A percentile compares a stretch with the other conserved stretches of the same genome.
phyloP scores from a whole-genome alignment of 2,329 filamentous ascomycete genomes.

The Sclerotinia trifoliorum region DNA sequence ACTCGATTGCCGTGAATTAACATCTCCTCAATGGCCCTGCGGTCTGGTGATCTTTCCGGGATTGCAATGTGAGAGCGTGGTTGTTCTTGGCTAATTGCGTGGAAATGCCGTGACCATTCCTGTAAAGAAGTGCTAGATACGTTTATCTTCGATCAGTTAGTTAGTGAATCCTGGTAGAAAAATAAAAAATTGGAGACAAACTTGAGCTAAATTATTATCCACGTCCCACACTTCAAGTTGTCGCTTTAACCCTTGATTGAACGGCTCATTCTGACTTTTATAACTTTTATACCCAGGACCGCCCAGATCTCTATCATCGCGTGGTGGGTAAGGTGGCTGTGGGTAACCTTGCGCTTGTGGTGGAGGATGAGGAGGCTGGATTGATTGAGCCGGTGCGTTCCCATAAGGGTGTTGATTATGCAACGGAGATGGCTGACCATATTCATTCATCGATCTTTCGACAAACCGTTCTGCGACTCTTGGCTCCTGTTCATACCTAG shows the following conservation, averaged over 20 bases:
- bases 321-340: constrained; percentile 32
- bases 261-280: constrained; percentile 28
- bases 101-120: constrained; percentile 51
- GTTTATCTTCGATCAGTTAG: constrained; percentile 30
- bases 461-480: constrained; percentile 31
- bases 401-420: constrained; percentile 30
- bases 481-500: constrained; percentile 35
- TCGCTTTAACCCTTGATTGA: constrained; percentile 36
- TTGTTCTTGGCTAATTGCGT: constrained; percentile 50
- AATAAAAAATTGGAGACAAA: constrained; percentile 20
- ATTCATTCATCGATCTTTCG: constrained; percentile 33
- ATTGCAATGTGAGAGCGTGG: constrained; percentile 47
- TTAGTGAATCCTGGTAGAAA: neutral
- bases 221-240: constrained; percentile 38
- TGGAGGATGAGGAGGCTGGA: constrained; percentile 27
- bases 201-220: constrained; percentile 37
- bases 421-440: constrained; percentile 29
- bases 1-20: constrained; percentile 45
- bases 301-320: constrained; percentile 35
- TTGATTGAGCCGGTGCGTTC: constrained; percentile 23
- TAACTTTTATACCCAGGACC: constrained; percentile 29
- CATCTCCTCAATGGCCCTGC: constrained; percentile 54
- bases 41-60: constrained; percentile 48
- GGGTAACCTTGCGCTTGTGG: constrained; percentile 29
- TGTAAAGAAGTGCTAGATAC: constrained; percentile 28